Conservation (phyloP, 73 alveolate species). For the Symbiodinium pilosum region DNA sequence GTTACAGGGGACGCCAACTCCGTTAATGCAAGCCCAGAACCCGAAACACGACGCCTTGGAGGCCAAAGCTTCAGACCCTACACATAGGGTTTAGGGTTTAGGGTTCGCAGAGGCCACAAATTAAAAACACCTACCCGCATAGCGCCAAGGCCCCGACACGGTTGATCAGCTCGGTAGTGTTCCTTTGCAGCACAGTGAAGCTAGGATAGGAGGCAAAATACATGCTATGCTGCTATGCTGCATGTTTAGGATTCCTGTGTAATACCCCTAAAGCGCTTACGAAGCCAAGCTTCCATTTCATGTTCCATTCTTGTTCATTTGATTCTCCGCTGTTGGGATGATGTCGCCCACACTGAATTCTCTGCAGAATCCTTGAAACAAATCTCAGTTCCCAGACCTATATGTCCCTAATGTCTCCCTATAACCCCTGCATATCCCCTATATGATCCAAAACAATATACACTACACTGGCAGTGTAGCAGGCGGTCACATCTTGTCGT, state of each 20-base stretch:
- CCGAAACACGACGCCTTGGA: neutral
- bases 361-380: no score
- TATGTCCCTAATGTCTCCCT: no score
- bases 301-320: no score
- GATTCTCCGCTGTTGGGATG: no score
- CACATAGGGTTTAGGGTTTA: no score
- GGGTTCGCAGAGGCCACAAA: neutral
- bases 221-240: neutral
- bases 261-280: neutral
- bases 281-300: neutral
- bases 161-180: neutral
- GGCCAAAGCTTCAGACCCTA: neutral
- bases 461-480: no score
- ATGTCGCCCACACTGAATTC: no score
- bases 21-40: neutral
- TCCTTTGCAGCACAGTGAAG: neutral
- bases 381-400: no score
- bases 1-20: neutral
- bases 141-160: neutral
- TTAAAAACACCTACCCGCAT: neutral
- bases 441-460: no score
- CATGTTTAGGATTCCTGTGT: neutral
- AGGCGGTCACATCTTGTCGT: no score
- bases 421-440: no score
- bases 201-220: neutral